Base-by-base conservation (phyloP, 1,284 basidiomycete species). In the Puccinia novopanici region DNA sequence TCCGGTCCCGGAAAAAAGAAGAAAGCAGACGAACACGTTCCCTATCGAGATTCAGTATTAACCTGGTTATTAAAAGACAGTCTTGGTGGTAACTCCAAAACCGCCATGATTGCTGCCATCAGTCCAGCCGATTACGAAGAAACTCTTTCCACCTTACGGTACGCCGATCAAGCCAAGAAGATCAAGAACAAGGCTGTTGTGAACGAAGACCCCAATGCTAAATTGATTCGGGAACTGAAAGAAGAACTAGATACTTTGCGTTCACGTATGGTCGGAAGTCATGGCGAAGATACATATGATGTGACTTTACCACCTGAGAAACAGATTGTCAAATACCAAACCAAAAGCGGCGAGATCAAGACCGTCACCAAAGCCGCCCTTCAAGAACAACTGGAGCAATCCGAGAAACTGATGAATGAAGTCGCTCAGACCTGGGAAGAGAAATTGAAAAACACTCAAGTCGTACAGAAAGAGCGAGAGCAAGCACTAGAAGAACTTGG, bases 121-220 rank as follows among this genome's bases (percentile, higher is more conserved):
- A 92, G 95, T 30, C 95, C 95, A 22, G 95, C 95, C 52, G 95
- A 98, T 87, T 96, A 98, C 86, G 96, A 99, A 83, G 96, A 99
- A 87, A 98, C 96, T 17, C 88, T 98, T 81, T 94, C 93, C 87
- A 96, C 94, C 4, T 88, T 96, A 81, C 91, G 96, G 3, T 99
- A 99, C 87, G 97, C 96, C 83, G 95, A 98, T 88, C 85, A 89
- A 85, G 95, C 96, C 37, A 99, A 99, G 91, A 97, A 96, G 90
- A 99, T 99, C 88, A 97, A 96, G 91, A 99, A 98, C 87, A 97
- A 98, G 88, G 96, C 96, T 22, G 91, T 98, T 74, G 93, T 99
- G 84, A 99, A 99, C 86, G 96, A 99, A 87, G 96, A 99, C 89
- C 95, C 97, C 24, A 99, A 98, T 85, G 96, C 96, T 85, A 98